Conservation (phyloP, 208 protist genomes). For the Leishmania lainsoni region DNA sequence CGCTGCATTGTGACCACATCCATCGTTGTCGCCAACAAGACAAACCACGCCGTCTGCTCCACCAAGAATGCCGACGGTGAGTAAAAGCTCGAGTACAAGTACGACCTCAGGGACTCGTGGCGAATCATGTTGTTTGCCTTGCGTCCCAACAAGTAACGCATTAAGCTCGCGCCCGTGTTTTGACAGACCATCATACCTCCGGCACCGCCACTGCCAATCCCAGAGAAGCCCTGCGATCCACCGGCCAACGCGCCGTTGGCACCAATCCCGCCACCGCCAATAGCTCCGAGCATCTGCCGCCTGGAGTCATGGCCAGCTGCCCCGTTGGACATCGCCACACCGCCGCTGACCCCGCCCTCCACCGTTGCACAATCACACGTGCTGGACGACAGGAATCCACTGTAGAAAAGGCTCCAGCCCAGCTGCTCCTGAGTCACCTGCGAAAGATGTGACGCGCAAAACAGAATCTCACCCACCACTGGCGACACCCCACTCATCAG, state of each 20-base stretch:
- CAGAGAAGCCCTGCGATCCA: neutral
- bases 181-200: neutral
- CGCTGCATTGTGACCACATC: slow-evolving; percentile 35
- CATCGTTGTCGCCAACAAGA: slow-evolving; percentile 5
- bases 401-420: slow-evolving; percentile 33
- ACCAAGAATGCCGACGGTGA: slow-evolving; percentile 38
- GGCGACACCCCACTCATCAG: slow-evolving; percentile 32
- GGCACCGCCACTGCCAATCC: neutral
- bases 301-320: neutral
- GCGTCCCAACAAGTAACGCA: slow-evolving; percentile 30
- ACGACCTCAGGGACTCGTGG: slow-evolving; percentile 34
- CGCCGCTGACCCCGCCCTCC: slow-evolving; percentile 6
- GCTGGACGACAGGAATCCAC: slow-evolving; percentile 15
- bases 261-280: neutral
- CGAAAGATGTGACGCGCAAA: slow-evolving; percentile 28
- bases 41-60: slow-evolving; percentile 42
- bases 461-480: slow-evolving; percentile 34
- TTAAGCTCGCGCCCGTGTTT: slow-evolving; percentile 16
- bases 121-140: slow-evolving; percentile 9
- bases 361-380: slow-evolving; percentile 9
- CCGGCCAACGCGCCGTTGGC: neutral
- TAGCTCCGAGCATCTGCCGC: neutral
- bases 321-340: neutral
- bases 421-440: slow-evolving; percentile 40
- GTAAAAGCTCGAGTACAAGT: slow-evolving; percentile 35